A percentile compares a stretch with the other conserved stretches of the same genome.
Evolutionary conservation across 2,329 filamentous ascomycete species (phyloP).

Genomic region (Venturiaceae sp.): DNA sequence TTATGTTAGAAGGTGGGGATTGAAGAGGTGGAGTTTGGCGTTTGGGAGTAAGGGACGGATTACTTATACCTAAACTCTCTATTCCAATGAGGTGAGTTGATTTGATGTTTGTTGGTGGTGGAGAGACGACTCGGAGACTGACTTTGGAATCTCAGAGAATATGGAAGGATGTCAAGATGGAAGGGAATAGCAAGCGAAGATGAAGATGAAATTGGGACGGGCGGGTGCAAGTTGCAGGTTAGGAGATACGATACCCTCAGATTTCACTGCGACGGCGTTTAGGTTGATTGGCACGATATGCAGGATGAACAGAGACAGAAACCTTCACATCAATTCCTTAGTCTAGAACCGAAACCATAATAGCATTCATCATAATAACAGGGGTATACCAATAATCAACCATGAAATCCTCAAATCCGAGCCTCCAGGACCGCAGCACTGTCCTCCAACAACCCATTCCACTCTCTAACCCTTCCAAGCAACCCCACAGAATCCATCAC

Average conservation of each 20-base stretch:
- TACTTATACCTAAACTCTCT: neutral
- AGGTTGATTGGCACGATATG: neutral
- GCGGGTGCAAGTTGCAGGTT: neutral
- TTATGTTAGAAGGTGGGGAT: neutral
- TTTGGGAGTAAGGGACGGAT: neutral
- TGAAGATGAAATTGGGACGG: neutral
- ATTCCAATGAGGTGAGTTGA: neutral
- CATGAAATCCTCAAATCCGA: neutral
- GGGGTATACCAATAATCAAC: neutral
- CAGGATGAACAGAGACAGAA: neutral
- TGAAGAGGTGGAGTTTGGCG: constrained; percentile 2
- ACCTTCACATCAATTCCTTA: no score
- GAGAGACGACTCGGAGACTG: neutral
- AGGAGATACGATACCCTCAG: neutral
- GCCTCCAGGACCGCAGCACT: constrained; percentile 14
- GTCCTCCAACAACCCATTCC: constrained; percentile 24
- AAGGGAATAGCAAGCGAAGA: neutral
- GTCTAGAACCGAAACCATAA: neutral
- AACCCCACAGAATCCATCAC: constrained; percentile 20
- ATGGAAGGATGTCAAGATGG: neutral
- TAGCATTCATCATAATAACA: neutral
- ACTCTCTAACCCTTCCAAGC: constrained; percentile 18
- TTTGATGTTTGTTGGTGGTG: neutral
- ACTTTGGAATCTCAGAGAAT: no score
- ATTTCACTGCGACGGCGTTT: neutral